These are phyloP conservation scores for Aspergillus aculeatus DNA, from an alignment of 2,329 filamentous ascomycete species.

Conservation along the genomic window DNA sequence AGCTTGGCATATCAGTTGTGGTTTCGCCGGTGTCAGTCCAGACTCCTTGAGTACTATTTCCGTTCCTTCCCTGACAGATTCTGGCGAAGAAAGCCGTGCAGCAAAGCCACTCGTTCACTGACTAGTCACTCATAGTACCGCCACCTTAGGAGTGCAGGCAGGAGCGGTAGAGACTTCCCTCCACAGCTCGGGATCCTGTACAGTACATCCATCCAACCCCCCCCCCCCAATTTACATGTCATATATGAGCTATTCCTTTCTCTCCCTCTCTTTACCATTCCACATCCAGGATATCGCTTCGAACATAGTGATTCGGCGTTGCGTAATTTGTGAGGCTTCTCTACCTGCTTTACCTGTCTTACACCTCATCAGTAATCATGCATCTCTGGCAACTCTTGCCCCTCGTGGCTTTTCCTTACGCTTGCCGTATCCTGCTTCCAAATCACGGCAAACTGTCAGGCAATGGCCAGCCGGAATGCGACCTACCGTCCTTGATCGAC, in stretches of 20 bases:
- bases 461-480: constrained; percentile 5
- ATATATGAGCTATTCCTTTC: background rate
- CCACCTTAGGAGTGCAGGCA: background rate
- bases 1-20: background rate
- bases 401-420: background rate
- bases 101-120: background rate
- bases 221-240: background rate
- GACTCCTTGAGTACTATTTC: background rate
- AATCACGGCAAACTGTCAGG: background rate
- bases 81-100: too few relatives aligned
- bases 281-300: background rate
- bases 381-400: background rate
- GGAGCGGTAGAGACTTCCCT: background rate
- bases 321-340: background rate
- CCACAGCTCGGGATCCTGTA: background rate
- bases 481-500: constrained; percentile 47
- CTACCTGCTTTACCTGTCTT: background rate
- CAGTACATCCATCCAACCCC: too few relatives aligned
- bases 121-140: background rate
- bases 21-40: too few relatives aligned
- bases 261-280: too few relatives aligned
- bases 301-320: background rate
- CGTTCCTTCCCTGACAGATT: background rate
- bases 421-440: background rate
- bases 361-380: background rate